These are phyloP conservation scores for Russula virescens DNA, from an alignment of 768 basidiomycete genomes.

Conservation along the genomic window DNA sequence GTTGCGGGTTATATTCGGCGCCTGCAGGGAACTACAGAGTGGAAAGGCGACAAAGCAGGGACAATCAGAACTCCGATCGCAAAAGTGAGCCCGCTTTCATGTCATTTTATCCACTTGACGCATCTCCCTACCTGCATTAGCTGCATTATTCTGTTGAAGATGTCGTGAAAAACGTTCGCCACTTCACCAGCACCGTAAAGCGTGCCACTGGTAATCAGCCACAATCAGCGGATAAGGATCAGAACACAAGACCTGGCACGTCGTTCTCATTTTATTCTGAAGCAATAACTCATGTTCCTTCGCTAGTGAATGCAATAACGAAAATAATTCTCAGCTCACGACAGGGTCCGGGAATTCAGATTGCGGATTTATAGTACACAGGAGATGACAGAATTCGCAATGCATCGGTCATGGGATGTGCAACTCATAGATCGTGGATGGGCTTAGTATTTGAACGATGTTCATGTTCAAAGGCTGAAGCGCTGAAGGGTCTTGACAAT, in stretches of 20 bases:
- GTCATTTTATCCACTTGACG: not conserved
- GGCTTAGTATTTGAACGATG: not conserved
- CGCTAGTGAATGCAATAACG: constrained; percentile 65
- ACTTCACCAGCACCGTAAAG: constrained; percentile 71
- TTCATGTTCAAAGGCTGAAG: not conserved
- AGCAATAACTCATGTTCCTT: not conserved
- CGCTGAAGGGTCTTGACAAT: not conserved
- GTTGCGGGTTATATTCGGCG: constrained; percentile 74
- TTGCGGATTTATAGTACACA: constrained; percentile 59
- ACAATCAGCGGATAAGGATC: constrained; percentile 42
- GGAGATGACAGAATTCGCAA: not conserved
- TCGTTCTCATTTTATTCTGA: constrained; percentile 1
- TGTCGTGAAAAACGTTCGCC: constrained; percentile 69
- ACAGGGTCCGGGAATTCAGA: constrained; percentile 84
- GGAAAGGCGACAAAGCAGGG: constrained; percentile 87
- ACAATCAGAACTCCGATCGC: constrained; percentile 79
- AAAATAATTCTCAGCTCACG: constrained; percentile 80
- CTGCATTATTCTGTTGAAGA: constrained; percentile 70
- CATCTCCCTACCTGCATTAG: constrained; percentile 34
- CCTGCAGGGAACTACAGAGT: constrained; percentile 79
- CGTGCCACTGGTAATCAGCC: constrained; percentile 63
- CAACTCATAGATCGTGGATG: not conserved
- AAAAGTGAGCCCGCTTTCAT: constrained; percentile 42
- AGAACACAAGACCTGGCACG: constrained; percentile 41
- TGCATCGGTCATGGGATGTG: too few species aligned